These are phyloP conservation scores for Pyricularia sp. DNA, from an alignment of 2,329 filamentous ascomycete species.

Conservation along the genomic window DNA sequence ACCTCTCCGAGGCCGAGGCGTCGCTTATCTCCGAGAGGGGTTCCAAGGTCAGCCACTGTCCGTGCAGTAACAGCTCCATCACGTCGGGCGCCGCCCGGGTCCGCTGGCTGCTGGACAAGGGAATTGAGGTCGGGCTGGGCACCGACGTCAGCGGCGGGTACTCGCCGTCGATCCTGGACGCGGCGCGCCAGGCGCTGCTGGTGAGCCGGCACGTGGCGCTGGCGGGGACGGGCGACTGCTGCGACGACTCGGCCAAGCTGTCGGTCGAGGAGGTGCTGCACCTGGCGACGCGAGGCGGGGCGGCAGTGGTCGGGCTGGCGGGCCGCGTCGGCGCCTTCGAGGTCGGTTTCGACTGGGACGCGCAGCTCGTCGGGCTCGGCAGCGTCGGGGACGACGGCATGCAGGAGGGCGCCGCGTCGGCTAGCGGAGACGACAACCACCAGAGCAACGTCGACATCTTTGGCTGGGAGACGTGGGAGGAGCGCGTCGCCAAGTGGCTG, in stretches of 20 bases:
- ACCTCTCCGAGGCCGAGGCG: constrained; percentile 61
- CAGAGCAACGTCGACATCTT: constrained; percentile 73
- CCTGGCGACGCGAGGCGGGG: constrained; percentile 81
- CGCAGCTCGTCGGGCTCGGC: constrained; percentile 66
- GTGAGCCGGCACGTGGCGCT: constrained; percentile 66
- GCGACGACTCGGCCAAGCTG: constrained; percentile 51
- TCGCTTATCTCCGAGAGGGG: constrained; percentile 49
- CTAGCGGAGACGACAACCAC: constrained; percentile 10
- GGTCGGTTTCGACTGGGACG: constrained; percentile 83
- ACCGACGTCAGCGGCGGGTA: constrained; percentile 91
- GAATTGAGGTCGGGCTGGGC: constrained; percentile 73
- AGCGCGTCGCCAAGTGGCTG: constrained; percentile 86
- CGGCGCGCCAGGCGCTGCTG: constrained; percentile 71
- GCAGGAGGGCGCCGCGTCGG: constrained; percentile 10
- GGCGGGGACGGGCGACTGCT: constrained; percentile 26
- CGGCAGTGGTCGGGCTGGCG: constrained; percentile 66
- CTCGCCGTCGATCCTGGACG: constrained; percentile 69
- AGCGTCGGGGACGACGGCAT: constrained; percentile 32
- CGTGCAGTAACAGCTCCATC: constrained; percentile 74
- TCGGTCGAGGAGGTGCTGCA: constrained; percentile 81
- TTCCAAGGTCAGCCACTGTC: constrained; percentile 74
- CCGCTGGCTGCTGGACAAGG: constrained; percentile 61
- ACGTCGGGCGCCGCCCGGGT: constrained; percentile 73
- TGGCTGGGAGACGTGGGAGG: constrained; percentile 82
- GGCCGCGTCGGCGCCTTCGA: constrained; percentile 71